Evolutionary conservation across 2,329 filamentous ascomycete species (phyloP).

Genomic region (Shiraia sp.): DNA sequence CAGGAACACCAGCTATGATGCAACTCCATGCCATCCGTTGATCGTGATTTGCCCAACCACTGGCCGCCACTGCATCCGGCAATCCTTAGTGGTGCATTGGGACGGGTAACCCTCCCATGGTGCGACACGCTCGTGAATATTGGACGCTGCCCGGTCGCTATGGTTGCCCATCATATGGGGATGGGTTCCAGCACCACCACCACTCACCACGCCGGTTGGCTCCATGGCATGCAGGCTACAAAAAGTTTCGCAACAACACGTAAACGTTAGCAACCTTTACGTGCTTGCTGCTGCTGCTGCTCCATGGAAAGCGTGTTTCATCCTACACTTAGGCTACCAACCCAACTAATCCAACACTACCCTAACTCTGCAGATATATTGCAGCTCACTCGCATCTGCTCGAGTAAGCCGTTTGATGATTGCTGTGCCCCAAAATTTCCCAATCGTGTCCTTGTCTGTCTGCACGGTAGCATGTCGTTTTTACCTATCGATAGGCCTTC

Average conservation of each 20-base stretch:
- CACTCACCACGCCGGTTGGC: constrained; percentile 25
- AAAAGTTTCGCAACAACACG: constrained; percentile 15
- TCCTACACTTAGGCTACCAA: constrained; percentile 8
- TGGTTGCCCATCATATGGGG: constrained; percentile 16
- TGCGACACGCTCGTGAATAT: constrained; percentile 36
- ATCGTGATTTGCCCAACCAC: constrained; percentile 38
- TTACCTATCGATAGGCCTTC: no score
- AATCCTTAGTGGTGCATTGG: constrained; percentile 28
- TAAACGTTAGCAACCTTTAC: no score
- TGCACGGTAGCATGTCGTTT: no score
- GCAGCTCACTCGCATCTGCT: constrained; percentile 18
- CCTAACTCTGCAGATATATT: constrained; percentile 13
- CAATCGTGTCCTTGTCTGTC: no score
- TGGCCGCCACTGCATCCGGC: constrained; percentile 20
- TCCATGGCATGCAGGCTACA: constrained; percentile 20
- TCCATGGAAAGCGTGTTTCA: constrained; percentile 34
- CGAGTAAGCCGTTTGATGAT: no score
- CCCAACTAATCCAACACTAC: no score
- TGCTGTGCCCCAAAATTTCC: no score
- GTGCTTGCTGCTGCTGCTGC: no score
- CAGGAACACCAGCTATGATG: constrained; percentile 38
- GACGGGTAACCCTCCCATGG: constrained; percentile 33
- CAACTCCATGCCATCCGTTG: constrained; percentile 22
- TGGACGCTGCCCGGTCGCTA: constrained; percentile 30
- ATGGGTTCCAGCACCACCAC: no score